Conservation (phyloP, 495 filamentous ascomycete species). For the Xylaria venustula region DNA sequence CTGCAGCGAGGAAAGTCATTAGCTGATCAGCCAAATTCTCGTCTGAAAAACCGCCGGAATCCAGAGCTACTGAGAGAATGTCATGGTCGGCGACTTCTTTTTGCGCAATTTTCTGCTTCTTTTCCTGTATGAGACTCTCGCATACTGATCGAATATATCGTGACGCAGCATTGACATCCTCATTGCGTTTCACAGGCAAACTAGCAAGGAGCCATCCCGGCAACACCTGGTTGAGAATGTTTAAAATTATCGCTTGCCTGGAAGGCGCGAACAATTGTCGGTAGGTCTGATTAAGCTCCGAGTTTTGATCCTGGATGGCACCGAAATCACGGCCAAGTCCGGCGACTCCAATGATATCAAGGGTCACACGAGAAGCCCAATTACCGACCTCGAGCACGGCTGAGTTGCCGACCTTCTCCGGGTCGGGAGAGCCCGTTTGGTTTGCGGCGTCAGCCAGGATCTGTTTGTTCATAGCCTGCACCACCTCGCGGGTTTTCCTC, state of each 20-base stretch:
- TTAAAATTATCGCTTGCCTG: conserved; percentile 40
- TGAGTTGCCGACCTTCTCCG: conserved; percentile 38
- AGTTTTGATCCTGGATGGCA: conserved; percentile 62
- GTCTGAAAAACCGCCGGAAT: conserved; percentile 72
- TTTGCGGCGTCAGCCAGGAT: conserved; percentile 30
- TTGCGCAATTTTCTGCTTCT: conserved; percentile 59
- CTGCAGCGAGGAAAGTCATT: conserved; percentile 93
- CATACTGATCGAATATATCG: conserved; percentile 61
- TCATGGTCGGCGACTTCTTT: conserved; percentile 59
- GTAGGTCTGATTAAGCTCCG: conserved; percentile 68
- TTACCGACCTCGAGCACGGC: conserved; percentile 63
- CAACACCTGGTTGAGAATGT: conserved; percentile 45
- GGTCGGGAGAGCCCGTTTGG: conserved; percentile 30
- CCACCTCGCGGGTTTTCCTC: conserved; percentile 57
- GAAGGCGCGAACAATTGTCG: conserved; percentile 52
- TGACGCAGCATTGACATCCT: conserved; percentile 53
- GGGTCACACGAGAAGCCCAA: conserved; percentile 72
- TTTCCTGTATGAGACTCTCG: conserved; percentile 63
- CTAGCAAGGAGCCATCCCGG: conserved; percentile 47
- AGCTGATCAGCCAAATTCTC: conserved; percentile 84
- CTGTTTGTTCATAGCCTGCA: conserved; percentile 44
- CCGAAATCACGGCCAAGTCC: conserved; percentile 80
- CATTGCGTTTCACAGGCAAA: conserved; percentile 68
- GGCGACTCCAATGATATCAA: conserved; percentile 84
- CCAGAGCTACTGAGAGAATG: conserved; percentile 79